Evolutionary conservation across 2,329 filamentous ascomycete genomes (phyloP).

Genomic region (Zasmidium cellare): DNA sequence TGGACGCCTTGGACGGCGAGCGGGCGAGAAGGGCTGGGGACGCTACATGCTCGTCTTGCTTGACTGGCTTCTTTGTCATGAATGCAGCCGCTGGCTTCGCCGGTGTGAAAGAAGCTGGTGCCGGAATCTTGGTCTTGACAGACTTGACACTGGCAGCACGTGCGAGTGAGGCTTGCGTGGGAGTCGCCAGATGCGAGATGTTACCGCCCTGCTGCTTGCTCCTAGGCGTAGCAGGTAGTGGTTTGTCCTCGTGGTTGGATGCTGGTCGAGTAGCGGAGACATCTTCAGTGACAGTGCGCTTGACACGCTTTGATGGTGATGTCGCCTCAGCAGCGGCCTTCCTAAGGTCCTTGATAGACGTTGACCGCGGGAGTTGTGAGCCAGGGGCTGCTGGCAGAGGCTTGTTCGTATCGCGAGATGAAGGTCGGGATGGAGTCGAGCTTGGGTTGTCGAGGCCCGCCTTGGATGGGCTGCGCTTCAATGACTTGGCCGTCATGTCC

Average conservation of each 20-base stretch:
- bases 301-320: constrained; percentile 62
- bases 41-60: constrained; percentile 9
- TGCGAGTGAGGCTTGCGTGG: constrained; percentile 73
- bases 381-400: constrained; percentile 20
- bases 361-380: constrained; percentile 26
- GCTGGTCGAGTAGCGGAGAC: constrained; percentile 64
- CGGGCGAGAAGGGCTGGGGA: constrained; percentile 28
- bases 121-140: constrained; percentile 38
- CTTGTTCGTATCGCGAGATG: constrained; percentile 20
- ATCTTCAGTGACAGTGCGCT: constrained; percentile 64
- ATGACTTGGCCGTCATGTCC: constrained; percentile 34
- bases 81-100: constrained; percentile 19
- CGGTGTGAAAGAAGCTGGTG: constrained; percentile 25
- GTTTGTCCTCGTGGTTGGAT: constrained; percentile 48
- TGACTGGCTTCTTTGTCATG: constrained; percentile 7
- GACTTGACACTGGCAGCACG: constrained; percentile 57
- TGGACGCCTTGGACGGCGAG: constrained; percentile 30
- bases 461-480: constrained; percentile 60
- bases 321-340: constrained; percentile 29
- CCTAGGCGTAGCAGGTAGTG: constrained; percentile 46
- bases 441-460: constrained; percentile 59
- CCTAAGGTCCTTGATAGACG: constrained; percentile 25
- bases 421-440: constrained; percentile 16
- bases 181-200: constrained; percentile 66
- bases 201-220: constrained; percentile 51